Base-by-base conservation (phyloP, 352 stramenopile species). In the Globisporangium orthogonon region DNA sequence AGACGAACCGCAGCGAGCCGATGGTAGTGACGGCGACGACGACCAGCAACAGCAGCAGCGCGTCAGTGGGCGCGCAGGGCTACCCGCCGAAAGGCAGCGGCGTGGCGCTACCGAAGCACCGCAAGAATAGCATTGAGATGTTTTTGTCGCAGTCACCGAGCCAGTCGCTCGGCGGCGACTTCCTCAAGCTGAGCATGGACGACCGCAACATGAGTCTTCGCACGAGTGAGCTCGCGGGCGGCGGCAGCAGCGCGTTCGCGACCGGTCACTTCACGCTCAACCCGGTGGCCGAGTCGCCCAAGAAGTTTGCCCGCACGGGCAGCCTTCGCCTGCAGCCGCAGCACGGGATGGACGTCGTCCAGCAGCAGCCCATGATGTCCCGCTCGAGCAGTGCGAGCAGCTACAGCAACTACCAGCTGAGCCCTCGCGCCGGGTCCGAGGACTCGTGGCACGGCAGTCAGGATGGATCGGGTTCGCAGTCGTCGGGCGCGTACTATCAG, bases 81-180 rank as follows among this genome's bases (percentile, higher is more conserved):
- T 14, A 40, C 35, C 35, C 23, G 23, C 23, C 35, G 35, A 11
- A 17, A 41, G 46, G 23, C 31, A 15, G 14, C 49, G 31, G 6
- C 30, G 48, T 30, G 13, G 51, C 60, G 29, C 54, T 70, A 51
- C 67, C 72, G n/a, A 76, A 65, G 28, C 79, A 74, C 45, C 78
- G 83, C 45, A 93, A 93, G 71, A 93, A 86, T 71, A 90, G 78
- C 66, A 89, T 93, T 39, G 83, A 93, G 63, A 89, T 93, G 81
- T 93, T 93, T 73, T 64, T 93, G 3, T 93, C 83, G 61, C 83
- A 91, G 62, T 90, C 78, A 52, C 83, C 83, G 1, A 89, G 76
- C 45, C 83, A 93, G 54, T 81, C 82, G 17, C 63, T 93, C 23
- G 83, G 83, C 33, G 81, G 78, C 15, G 78, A 87, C 53, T 90